A percentile compares a stretch with the other conserved stretches of the same genome.
These are phyloP conservation scores for Tuber umbilicatum DNA, from an alignment of 495 filamentous ascomycete species.

Conservation along the genomic window DNA sequence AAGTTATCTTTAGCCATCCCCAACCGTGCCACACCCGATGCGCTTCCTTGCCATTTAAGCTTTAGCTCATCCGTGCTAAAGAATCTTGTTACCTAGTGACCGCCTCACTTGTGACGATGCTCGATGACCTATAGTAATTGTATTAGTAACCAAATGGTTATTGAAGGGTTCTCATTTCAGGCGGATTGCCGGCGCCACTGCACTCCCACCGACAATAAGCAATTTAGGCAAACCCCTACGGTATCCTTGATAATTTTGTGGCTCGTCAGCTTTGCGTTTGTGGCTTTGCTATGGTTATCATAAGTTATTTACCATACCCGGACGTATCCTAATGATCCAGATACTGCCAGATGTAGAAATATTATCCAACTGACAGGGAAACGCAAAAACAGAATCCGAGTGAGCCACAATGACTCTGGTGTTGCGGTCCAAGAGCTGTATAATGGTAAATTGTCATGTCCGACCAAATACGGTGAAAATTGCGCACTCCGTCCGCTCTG, in stretches of 20 bases:
- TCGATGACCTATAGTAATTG: neutral
- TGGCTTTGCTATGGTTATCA: no score
- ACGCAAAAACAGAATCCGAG: neutral
- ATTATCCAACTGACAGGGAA: neutral
- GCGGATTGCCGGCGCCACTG: neutral
- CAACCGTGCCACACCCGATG: neutral
- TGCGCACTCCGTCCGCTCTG: neutral
- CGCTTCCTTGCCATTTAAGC: neutral
- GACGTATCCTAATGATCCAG: neutral
- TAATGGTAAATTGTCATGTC: neutral
- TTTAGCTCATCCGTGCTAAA: neutral
- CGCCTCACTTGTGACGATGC: neutral
- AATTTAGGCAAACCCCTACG: neutral
- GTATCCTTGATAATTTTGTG: no score
- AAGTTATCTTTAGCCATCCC: neutral
- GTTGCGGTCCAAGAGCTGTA: neutral
- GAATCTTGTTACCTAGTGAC: neutral
- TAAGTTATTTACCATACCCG: neutral
- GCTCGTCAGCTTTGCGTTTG: no score
- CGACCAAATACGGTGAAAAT: neutral
- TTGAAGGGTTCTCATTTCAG: neutral
- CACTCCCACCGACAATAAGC: no score
- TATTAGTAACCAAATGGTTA: neutral
- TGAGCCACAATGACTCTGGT: neutral
- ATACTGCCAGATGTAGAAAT: neutral